phyloP scores from a whole-genome alignment of 2,329 filamentous ascomycete genomes.

The Aureobasidium sp. region DNA sequence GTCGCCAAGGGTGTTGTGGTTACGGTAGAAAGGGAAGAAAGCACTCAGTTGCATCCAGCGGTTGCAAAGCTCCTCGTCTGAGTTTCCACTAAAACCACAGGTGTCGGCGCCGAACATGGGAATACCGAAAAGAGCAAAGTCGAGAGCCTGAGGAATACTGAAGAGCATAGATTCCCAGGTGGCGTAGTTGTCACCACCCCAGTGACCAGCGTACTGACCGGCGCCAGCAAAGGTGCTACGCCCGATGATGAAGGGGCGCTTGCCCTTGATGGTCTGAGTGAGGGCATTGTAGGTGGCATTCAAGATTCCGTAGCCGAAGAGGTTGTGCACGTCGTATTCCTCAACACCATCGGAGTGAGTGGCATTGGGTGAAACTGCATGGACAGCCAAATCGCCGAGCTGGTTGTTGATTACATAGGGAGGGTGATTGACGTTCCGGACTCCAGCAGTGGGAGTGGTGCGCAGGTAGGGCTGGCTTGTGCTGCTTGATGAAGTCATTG shows the following conservation, averaged over 20 bases:
- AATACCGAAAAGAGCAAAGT: conserved; percentile 66
- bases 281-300: conserved; percentile 71
- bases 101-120: conserved; percentile 69
- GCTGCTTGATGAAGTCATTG: conserved; percentile 22
- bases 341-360: conserved; percentile 62
- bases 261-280: conserved; percentile 54
- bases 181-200: conserved; percentile 65
- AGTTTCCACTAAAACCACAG: conserved; percentile 63
- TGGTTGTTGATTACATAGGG: conserved; percentile 72
- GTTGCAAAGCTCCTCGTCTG: conserved; percentile 62
- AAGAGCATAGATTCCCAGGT: conserved; percentile 68
- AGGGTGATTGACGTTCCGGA: conserved; percentile 63
- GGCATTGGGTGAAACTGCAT: conserved; percentile 69
- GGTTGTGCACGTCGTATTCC: conserved; percentile 79
- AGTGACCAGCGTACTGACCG: conserved; percentile 71
- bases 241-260: conserved; percentile 77
- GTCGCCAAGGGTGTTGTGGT: conserved; percentile 61
- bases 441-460: conserved; percentile 55
- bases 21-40: conserved; percentile 71
- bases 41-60: conserved; percentile 67
- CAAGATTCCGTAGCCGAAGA: conserved; percentile 68
- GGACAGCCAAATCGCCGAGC: conserved; percentile 63
- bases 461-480: conserved; percentile 43
- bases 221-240: conserved; percentile 73
- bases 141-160: conserved; percentile 69